A percentile compares a stretch with the other conserved stretches of the same genome.
These are phyloP conservation scores for Musa troglodytarum DNA, from an alignment of 176 grass and related monocot species.

Conservation along the genomic window DNA sequence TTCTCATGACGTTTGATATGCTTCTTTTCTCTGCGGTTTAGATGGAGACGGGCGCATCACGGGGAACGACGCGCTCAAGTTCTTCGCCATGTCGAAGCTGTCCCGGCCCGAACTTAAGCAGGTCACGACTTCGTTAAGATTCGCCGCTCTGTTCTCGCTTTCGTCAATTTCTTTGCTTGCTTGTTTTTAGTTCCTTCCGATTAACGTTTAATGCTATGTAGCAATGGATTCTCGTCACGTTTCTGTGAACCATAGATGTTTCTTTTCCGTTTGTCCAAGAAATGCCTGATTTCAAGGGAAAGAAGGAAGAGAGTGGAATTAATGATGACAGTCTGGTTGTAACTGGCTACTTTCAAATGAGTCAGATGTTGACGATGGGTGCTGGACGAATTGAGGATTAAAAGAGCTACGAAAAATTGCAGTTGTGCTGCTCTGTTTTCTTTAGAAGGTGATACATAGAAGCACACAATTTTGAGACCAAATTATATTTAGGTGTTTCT, in stretches of 20 bases:
- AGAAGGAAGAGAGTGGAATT: not conserved
- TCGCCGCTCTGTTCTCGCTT: not conserved
- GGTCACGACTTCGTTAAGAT: constrained; percentile 13
- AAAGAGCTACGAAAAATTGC: not conserved
- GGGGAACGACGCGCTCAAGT: constrained; percentile 78
- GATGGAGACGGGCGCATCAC: constrained; percentile 72
- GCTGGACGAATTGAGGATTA: not conserved
- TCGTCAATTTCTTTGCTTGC: not conserved
- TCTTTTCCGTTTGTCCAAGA: not conserved
- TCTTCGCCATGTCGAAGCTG: constrained; percentile 85
- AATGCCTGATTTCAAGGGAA: not conserved
- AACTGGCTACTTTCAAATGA: not conserved
- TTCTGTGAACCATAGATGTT: not conserved
- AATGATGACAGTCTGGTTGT: not conserved
- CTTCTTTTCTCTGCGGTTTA: constrained; percentile 4
- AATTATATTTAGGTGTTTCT: too few species aligned
- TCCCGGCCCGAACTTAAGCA: constrained; percentile 72
- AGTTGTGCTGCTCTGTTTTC: too few species aligned
- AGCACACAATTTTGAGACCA: too few species aligned
- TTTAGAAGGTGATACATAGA: too few species aligned
- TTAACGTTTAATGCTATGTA: not conserved
- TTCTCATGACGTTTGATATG: not conserved
- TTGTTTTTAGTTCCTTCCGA: not conserved
- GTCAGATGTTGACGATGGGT: not conserved
- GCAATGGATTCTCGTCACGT: not conserved